phyloP scores from a whole-genome alignment of 1,139 yeast species.

The Sugiyamaella paludigena region DNA sequence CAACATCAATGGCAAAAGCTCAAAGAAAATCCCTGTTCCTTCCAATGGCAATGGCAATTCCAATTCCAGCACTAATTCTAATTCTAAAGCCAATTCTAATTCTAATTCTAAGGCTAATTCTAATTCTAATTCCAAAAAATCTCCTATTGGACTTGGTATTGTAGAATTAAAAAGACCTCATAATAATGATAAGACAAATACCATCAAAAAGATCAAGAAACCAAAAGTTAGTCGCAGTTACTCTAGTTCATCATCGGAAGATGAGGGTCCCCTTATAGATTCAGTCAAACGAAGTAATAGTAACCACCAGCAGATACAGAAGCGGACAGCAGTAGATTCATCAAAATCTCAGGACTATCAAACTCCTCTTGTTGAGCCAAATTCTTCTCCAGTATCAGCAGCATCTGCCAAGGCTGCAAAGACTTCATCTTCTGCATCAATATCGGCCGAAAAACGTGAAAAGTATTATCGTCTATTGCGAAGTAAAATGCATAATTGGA shows the following conservation, averaged over 20 bases:
- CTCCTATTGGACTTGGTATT: conserved; percentile 15
- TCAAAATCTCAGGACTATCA: not conserved
- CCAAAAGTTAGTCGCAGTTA: conserved; percentile 24
- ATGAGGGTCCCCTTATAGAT: conserved; percentile 16
- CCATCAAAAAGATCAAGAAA: conserved; percentile 11
- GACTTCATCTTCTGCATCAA: not conserved
- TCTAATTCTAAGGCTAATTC: not conserved
- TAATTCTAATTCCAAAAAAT: not conserved
- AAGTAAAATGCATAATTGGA: conserved; percentile 35
- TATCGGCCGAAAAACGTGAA: conserved; percentile 27
- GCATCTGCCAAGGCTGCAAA: conserved; percentile 1
- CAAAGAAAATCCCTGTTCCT: too few relatives aligned
- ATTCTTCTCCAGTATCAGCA: conserved; percentile 4
- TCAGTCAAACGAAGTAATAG: conserved; percentile 4
- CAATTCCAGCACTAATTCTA: not conserved
- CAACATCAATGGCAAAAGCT: too few relatives aligned
- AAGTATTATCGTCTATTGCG: conserved; percentile 27
- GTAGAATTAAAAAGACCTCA: not conserved
- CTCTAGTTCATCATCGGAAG: conserved; percentile 21
- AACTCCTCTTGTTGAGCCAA: not conserved
- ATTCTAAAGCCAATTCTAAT: not conserved
- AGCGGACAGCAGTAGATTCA: not conserved
- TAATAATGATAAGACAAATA: too few relatives aligned
- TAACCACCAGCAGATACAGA: not conserved
- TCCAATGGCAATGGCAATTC: too few relatives aligned